Evolutionary conservation across 2,329 filamentous ascomycete genomes (phyloP).

Genomic region (Ophiostoma tasmaniense): DNA sequence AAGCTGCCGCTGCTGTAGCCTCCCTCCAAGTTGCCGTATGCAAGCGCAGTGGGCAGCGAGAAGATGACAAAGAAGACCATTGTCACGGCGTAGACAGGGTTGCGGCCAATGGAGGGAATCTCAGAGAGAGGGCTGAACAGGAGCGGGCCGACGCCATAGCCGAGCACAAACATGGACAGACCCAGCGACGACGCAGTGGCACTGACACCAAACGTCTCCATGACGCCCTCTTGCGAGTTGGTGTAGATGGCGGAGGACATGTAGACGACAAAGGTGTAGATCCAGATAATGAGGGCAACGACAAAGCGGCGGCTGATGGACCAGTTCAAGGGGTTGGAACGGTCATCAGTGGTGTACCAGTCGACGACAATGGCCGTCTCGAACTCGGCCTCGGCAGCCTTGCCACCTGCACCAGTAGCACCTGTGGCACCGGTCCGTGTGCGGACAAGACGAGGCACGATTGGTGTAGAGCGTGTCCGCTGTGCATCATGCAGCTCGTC

Average conservation of each 20-base stretch:
- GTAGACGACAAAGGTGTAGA: constrained; percentile 44
- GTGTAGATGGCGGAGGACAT: constrained; percentile 34
- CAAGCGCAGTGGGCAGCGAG: constrained; percentile 38
- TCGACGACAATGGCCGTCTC: constrained; percentile 27
- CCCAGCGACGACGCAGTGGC: constrained; percentile 41
- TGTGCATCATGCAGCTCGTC: constrained; percentile 24
- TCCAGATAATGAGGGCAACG: constrained; percentile 32
- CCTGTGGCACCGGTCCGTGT: constrained; percentile 6
- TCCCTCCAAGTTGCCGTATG: constrained; percentile 18
- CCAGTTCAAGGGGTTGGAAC: constrained; percentile 46
- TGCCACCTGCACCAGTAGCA: background rate
- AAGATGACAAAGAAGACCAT: constrained; percentile 21
- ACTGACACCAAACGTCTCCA: constrained; percentile 41
- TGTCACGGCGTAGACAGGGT: constrained; percentile 20
- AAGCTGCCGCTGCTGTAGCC: constrained; percentile 35
- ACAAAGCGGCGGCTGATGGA: constrained; percentile 29
- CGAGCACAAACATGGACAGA: constrained; percentile 46
- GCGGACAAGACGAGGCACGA: constrained; percentile 23
- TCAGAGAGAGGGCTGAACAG: constrained; percentile 42
- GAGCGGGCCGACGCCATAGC: constrained; percentile 50
- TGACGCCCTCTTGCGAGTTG: constrained; percentile 33
- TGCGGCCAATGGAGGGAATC: constrained; percentile 34
- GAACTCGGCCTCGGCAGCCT: background rate
- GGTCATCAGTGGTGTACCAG: constrained; percentile 41
- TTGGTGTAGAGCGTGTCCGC: constrained; percentile 25